These are phyloP conservation scores for Extremus antarcticus DNA, from an alignment of 495 filamentous ascomycete species.

Conservation along the genomic window DNA sequence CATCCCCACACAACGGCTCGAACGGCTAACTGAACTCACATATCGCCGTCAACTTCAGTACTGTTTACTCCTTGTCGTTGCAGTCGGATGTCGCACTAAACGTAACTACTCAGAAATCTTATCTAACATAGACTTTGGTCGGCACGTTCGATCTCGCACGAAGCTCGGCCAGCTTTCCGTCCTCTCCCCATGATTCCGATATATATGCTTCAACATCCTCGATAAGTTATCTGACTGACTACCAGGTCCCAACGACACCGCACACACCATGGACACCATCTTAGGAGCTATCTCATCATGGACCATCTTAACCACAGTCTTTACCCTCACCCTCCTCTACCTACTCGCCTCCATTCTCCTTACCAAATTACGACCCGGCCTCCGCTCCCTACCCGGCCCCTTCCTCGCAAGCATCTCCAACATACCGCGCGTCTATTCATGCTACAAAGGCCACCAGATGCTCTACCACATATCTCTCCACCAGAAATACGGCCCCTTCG, in stretches of 20 bases:
- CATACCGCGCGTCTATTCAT: constrained; percentile 25
- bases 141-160: too few relatives aligned
- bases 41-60: too few relatives aligned
- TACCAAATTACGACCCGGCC: constrained; percentile 6
- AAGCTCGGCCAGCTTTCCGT: neutral
- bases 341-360: neutral
- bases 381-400: constrained; percentile 38
- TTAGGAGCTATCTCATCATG: neutral
- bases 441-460: constrained; percentile 11
- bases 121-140: neutral
- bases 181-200: neutral
- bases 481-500: constrained; percentile 39
- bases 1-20: neutral
- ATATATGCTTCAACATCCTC: too few relatives aligned
- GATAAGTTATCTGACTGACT: too few relatives aligned
- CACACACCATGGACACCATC: neutral
- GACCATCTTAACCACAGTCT: neutral
- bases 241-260: neutral
- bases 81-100: too few relatives aligned
- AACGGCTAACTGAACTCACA: too few relatives aligned
- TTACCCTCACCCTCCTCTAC: neutral
- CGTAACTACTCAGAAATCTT: too few relatives aligned
- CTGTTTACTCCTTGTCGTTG: too few relatives aligned
- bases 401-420: constrained; percentile 31
- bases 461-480: constrained; percentile 36